Evolutionary conservation across 495 filamentous ascomycete species (phyloP).

Genomic region (Tetracladium setigerum): DNA sequence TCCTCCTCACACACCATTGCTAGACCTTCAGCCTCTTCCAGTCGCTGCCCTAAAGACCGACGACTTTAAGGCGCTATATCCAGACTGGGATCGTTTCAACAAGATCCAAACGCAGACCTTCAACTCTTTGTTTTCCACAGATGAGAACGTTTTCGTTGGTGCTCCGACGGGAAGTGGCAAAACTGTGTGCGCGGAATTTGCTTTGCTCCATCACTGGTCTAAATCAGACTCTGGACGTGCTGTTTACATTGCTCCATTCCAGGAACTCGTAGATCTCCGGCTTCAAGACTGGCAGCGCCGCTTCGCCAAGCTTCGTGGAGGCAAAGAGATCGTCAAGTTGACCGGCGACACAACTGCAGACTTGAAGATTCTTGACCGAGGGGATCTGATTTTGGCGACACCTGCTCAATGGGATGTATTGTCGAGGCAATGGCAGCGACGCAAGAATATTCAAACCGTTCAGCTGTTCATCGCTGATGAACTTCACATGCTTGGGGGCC

Average conservation of each 20-base stretch:
- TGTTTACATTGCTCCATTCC: conserved; percentile 94
- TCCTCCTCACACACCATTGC: conserved; percentile 80
- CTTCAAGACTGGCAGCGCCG: conserved; percentile 79
- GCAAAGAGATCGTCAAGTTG: conserved; percentile 89
- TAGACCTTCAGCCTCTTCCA: conserved; percentile 86
- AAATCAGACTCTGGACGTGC: conserved; percentile 65
- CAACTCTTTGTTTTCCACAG: conserved; percentile 79
- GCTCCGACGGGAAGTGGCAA: conserved; percentile 91
- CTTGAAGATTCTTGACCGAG: conserved; percentile 78
- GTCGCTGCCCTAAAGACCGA: conserved; percentile 79
- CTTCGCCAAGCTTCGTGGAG: conserved; percentile 62
- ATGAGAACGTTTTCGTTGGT: conserved; percentile 89
- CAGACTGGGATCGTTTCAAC: conserved; percentile 85
- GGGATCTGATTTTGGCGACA: conserved; percentile 89
- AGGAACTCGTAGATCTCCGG: conserved; percentile 79
- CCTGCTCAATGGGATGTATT: conserved; percentile 93
- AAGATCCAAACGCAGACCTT: conserved; percentile 97
- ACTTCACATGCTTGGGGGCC: conserved; percentile 90
- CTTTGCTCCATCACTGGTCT: conserved; percentile 82
- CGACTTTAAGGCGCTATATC: conserved; percentile 77
- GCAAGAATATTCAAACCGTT: conserved; percentile 89
- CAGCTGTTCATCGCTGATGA: conserved; percentile 95
- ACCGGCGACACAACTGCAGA: conserved; percentile 91
- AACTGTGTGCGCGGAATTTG: conserved; percentile 93
- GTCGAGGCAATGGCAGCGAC: conserved; percentile 89